Base-by-base conservation (phyloP, 2,329 filamentous ascomycete genomes). In the Lachnellula arida region DNA sequence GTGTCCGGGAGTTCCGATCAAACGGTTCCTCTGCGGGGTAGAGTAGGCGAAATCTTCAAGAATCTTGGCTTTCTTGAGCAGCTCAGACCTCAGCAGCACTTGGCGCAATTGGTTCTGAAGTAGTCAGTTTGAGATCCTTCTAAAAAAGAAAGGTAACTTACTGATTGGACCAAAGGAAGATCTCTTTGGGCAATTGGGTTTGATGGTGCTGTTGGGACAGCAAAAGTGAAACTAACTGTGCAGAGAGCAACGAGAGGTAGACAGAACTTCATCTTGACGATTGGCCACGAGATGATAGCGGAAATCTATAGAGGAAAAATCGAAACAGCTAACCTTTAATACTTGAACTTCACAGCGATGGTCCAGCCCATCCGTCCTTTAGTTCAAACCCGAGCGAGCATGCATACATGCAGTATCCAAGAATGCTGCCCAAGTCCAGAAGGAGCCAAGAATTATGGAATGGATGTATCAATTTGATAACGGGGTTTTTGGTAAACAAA, bases 1-100 rank as follows among this genome's bases (percentile, higher is more conserved):
- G 69, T 62, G 60, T 15, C 58, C 60, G 12, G 42, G 53, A 17
- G 55, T 53, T 22, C 60, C 60, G 50, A 62, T 62, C 25, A 59
- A 59, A 3, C 60, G 46, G 22, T 60, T 62, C 34, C 60, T 49
- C 19, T 42, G 46, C n/a, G 46, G 46, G 15, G 56, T 57, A 14
- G 56, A 54, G 46, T 60, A 60, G 3, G 58, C 58, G 17, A 62
- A 56, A 34, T 48, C 56, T 48, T 62, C 54, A 4, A 62, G 56
- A 5, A 44, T 54, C n/a, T 49, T 23, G 5, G 54, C 56, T 37
- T 62, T 60, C 22, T 54, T 53, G 12, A 62, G 37, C 25, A 62
- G 51, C 32, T 57, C 56, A 11, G 58, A 59, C 5, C 52, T 43
- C 23, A 54, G 46, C 9, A 62, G 46, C 5, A 53, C 39, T 32